phyloP scores from a whole-genome alignment of 2,329 filamentous ascomycete genomes.

The Ophiostoma angusticollis region DNA sequence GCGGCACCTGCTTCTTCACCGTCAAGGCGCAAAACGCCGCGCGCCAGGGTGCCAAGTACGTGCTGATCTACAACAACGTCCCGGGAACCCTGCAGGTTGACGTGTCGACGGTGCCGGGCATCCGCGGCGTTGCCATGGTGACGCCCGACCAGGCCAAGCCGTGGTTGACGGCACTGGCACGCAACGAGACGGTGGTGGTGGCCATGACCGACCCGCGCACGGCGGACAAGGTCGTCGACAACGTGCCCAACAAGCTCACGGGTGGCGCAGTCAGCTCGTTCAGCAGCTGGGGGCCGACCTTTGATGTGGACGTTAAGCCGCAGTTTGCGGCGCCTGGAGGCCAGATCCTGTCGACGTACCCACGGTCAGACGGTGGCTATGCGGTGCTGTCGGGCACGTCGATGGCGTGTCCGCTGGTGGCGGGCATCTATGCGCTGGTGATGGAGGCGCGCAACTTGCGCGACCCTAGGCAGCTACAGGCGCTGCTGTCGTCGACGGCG shows the following conservation, averaged over 20 bases:
- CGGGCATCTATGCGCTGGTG: conserved; percentile 40
- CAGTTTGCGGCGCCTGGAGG: conserved; percentile 35
- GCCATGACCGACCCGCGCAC: conserved; percentile 29
- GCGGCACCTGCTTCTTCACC: conserved; percentile 43
- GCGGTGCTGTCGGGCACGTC: conserved; percentile 40
- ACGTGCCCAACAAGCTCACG: conserved; percentile 27
- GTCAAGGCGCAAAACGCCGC: conserved; percentile 40
- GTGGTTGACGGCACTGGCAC: conserved; percentile 32
- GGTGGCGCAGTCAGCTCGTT: conserved; percentile 30
- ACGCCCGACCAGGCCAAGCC: conserved; percentile 26
- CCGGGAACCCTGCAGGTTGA: conserved; percentile 23
- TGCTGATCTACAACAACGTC: conserved; percentile 49
- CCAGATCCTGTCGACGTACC: conserved; percentile 39
- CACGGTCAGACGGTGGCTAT: conserved; percentile 27
- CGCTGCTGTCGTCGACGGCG: conserved; percentile 35
- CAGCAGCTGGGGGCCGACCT: conserved; percentile 34
- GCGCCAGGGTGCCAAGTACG: conserved; percentile 43
- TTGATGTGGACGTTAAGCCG: conserved; percentile 34
- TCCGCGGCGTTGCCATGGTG: conserved; percentile 30
- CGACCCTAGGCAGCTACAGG: conserved; percentile 36
- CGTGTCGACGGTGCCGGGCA: conserved; percentile 19
- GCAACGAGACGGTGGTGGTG: conserved; percentile 30
- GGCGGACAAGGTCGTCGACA: conserved; percentile 23
- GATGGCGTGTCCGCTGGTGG: conserved; percentile 35
- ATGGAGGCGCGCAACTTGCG: conserved; percentile 37